Base-by-base conservation (phyloP, 2,329 filamentous ascomycete species). In the Paramyrothecium sp. region DNA sequence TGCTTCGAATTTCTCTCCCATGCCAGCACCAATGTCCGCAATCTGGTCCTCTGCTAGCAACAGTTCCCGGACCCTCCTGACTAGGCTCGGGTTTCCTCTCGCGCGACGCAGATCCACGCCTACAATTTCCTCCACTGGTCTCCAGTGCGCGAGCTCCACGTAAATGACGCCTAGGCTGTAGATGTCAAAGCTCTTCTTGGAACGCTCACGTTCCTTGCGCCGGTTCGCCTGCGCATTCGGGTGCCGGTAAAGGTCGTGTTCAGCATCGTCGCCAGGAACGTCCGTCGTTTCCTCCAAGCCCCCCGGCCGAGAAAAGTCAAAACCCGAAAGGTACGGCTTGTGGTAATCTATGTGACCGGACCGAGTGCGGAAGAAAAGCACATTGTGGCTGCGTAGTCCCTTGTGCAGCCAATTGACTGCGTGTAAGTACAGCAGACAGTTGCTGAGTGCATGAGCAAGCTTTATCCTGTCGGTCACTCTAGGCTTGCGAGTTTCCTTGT, bases 381-480 rank as follows among this genome's bases (percentile, higher is more conserved):
- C 73, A 63, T 82, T 84, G 55, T 80, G 71, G 57, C 76, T 79
- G 13, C 81, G 78, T 5, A 85, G 71, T n/a, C 81, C 81, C 62
- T 86, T 85, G 71, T 85, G 82, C 7, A 85, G 73, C 82, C 81
- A 85, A 58, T 82, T 78, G 1, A 83, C 80, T 3, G 79, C 75
- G 62, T 85, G 82, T 0, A 85, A 73, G 56, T 83, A 82, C 51
- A 85, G 69, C 3, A 86, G 66, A 19, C 78, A 84, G 62, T 81
- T 79, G 56, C 79, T 74, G 30, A 86, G 72, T 23, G 78, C 77
- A 51, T 77, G 75, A 49, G 83, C 82, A 19, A 87, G 75, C 26
- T 65, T 69, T 55, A 85, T 73, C 33, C 84, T 76, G 22, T 79
- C 75, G 0, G 81, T 83, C 3, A 86, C 74, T 1, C 78, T 73